phyloP scores from a whole-genome alignment of 1,139 yeast genomes.

The Magnusiomyces suaveolens region DNA sequence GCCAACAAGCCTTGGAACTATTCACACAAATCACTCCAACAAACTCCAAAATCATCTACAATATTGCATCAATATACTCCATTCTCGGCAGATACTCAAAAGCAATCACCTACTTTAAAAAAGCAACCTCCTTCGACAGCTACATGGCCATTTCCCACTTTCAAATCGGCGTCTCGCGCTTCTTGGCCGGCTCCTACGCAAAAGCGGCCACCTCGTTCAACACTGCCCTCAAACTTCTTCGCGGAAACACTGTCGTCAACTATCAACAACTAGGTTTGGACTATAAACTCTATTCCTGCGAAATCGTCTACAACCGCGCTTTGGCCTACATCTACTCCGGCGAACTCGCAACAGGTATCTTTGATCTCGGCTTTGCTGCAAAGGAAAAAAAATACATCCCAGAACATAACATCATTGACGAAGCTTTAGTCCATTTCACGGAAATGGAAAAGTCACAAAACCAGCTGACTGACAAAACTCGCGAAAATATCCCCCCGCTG shows the following conservation, averaged over 20 bases:
- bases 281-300: slow-evolving; percentile 21
- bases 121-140: slow-evolving; percentile 18
- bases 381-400: slow-evolving; percentile 18
- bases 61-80: slow-evolving; percentile 17
- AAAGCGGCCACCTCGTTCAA: slow-evolving; percentile 21
- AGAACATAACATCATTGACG: slow-evolving; percentile 21
- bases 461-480: slow-evolving; percentile 1
- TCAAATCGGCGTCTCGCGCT: slow-evolving; percentile 22
- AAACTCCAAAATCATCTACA: slow-evolving; percentile 16
- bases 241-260: slow-evolving; percentile 22
- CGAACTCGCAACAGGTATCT: slow-evolving; percentile 17
- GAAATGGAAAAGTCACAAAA: slow-evolving; percentile 8
- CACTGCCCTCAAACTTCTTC: slow-evolving; percentile 18
- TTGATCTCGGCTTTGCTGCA: slow-evolving; percentile 18
- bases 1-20: slow-evolving; percentile 9
- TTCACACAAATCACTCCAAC: slow-evolving; percentile 9
- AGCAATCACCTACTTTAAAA: slow-evolving; percentile 16
- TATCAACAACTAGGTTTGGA: slow-evolving; percentile 21
- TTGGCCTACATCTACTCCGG: slow-evolving; percentile 19
- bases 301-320: slow-evolving; percentile 22
- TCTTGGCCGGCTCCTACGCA: slow-evolving; percentile 17
- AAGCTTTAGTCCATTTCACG: slow-evolving; percentile 17
- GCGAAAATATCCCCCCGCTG: slow-evolving; percentile 1
- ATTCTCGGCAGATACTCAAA: slow-evolving; percentile 15
- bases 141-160: slow-evolving; percentile 22